Conservation (phyloP, 1,284 basidiomycete species). For the Trametes hirsuta region DNA sequence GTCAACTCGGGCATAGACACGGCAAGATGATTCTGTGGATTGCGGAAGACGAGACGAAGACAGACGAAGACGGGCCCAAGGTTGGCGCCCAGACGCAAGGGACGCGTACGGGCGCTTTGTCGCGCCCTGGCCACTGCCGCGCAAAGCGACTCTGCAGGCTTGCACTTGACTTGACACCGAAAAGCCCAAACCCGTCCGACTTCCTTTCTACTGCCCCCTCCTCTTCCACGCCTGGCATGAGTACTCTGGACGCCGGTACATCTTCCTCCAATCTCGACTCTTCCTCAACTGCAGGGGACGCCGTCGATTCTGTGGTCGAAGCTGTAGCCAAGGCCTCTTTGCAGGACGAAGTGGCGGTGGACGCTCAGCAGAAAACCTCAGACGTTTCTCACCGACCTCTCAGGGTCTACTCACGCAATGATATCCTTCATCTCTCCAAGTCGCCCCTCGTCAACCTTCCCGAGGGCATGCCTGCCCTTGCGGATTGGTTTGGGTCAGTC, state of each 20-base stretch:
- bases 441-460: constrained; percentile 81
- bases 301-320: constrained; percentile 36
- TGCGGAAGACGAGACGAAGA: neutral
- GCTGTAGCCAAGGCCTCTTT: constrained; percentile 42
- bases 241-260: constrained; percentile 25
- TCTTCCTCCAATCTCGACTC: constrained; percentile 4
- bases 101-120: constrained; percentile 9
- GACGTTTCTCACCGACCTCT: constrained; percentile 43
- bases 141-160: constrained; percentile 5
- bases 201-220: constrained; percentile 5
- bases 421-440: constrained; percentile 68
- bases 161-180: constrained; percentile 24
- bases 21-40: neutral
- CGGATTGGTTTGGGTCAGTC: constrained; percentile 86
- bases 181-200: constrained; percentile 23
- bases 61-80: neutral
- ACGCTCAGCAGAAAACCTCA: constrained; percentile 34
- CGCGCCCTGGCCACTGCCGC: constrained; percentile 14
- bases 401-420: constrained; percentile 65
- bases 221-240: constrained; percentile 27
- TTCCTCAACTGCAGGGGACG: constrained; percentile 22
- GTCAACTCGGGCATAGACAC: constrained; percentile 35
- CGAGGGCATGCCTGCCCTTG: constrained; percentile 75
- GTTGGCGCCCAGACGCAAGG: neutral
- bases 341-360: constrained; percentile 35